A percentile compares a stretch with the other conserved stretches of the same genome.
Evolutionary conservation across 129 eudicot species (phyloP).

Genomic region (Tanacetum coccineum): DNA sequence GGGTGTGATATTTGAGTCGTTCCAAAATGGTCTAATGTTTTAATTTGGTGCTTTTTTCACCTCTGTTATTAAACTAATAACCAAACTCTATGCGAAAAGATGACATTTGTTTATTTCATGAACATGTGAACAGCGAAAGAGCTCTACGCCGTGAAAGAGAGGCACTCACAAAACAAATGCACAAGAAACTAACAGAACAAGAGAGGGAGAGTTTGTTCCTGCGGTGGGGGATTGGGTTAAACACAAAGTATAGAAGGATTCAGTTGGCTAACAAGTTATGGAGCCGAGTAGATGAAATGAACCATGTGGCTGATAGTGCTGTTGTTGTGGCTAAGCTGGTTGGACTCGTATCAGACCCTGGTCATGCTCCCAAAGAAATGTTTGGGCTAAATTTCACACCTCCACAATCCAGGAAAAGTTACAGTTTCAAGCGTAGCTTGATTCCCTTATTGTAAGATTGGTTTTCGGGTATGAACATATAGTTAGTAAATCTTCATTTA

Average conservation of each 20-base stretch:
- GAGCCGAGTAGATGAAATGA: slow-evolving; percentile 54
- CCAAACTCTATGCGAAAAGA: background rate
- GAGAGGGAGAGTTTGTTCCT: slow-evolving; percentile 65
- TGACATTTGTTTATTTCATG: background rate
- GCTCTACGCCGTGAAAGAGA: slow-evolving; percentile 65
- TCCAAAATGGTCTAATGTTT: background rate
- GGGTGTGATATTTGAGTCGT: no score
- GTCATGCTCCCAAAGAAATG: slow-evolving; percentile 73
- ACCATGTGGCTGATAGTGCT: slow-evolving; percentile 85
- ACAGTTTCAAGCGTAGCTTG: slow-evolving; percentile 62
- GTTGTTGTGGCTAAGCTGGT: slow-evolving; percentile 71
- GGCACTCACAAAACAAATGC: slow-evolving; percentile 74
- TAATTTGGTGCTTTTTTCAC: background rate
- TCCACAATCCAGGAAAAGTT: slow-evolving; percentile 39
- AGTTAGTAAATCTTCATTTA: slow-evolving; percentile 26
- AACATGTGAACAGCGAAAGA: slow-evolving; percentile 43
- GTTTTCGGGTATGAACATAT: slow-evolving; percentile 12
- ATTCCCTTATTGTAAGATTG: slow-evolving; percentile 42
- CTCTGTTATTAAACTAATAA: background rate
- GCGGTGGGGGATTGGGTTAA: slow-evolving; percentile 69
- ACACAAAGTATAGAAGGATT: slow-evolving; percentile 61
- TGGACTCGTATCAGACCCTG: slow-evolving; percentile 51
- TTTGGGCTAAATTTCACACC: slow-evolving; percentile 74
- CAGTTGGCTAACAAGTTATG: slow-evolving; percentile 76
- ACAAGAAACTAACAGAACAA: slow-evolving; percentile 61